Conservation (phyloP, 176 grass and related monocot species). For the Raddia distichophylla region DNA sequence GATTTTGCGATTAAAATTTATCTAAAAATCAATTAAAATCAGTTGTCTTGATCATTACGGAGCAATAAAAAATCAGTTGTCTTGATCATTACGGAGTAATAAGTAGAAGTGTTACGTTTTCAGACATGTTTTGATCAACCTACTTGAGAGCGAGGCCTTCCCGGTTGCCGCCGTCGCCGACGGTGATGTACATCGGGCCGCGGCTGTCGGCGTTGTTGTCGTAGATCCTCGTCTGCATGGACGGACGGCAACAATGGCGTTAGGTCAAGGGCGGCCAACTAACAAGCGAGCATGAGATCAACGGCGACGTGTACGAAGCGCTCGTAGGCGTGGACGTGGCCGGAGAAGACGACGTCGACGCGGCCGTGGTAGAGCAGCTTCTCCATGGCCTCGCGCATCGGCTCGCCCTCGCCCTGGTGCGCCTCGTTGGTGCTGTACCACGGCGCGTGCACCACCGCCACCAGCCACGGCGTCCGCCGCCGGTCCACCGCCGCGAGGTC, state of each 20-base stretch:
- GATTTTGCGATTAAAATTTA: too few relatives aligned
- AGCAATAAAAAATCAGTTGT: too few relatives aligned
- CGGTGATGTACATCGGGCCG: conserved; percentile 73
- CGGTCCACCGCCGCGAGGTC: conserved; percentile 52
- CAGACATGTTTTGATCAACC: background rate
- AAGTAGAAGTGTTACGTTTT: too few relatives aligned
- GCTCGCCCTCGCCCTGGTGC: conserved; percentile 64
- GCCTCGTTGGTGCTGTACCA: conserved; percentile 87
- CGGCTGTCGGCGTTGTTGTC: conserved; percentile 43
- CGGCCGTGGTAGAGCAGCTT: conserved; percentile 4
- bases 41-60: too few relatives aligned
- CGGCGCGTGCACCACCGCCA: conserved; percentile 74
- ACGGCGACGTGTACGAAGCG: conserved; percentile 42
- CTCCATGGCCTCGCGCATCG: conserved; percentile 71
- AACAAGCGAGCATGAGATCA: too few relatives aligned
- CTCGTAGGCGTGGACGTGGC: conserved; percentile 91
- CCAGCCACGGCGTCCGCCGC: conserved; percentile 39
- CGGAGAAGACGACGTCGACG: conserved; percentile 75
- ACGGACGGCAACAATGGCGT: background rate
- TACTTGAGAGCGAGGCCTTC: conserved; percentile 67
- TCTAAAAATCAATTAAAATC: too few relatives aligned
- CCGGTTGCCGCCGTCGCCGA: conserved; percentile 71
- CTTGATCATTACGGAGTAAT: too few relatives aligned
- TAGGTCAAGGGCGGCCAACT: background rate
- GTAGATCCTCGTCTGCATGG: conserved; percentile 44